Conservation (phyloP, 257 asterid species). For the Primulina eburnea region DNA sequence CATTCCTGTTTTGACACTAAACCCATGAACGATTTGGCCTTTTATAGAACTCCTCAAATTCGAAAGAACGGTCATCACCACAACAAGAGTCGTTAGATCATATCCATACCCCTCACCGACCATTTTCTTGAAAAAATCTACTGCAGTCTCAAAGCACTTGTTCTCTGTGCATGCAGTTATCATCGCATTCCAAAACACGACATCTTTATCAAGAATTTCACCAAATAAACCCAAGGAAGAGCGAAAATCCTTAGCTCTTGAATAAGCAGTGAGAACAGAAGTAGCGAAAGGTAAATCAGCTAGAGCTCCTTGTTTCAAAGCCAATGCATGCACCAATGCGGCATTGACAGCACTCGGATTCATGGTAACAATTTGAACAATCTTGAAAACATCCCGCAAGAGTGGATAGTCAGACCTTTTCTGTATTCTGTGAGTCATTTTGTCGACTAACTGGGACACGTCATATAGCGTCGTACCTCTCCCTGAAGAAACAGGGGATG, state of each 20-base stretch:
- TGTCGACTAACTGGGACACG: conserved; percentile 34
- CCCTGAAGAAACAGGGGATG: conserved; percentile 15
- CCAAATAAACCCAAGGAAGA: conserved; percentile 41
- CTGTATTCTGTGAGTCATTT: conserved; percentile 36
- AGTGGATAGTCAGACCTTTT: conserved; percentile 20
- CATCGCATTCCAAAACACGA: conserved; percentile 63
- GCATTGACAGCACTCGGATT: conserved; percentile 29
- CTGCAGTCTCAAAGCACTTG: conserved; percentile 30
- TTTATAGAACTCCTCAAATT: conserved; percentile 30
- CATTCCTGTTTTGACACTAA: conserved; percentile 55
- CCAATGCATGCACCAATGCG: conserved; percentile 44
- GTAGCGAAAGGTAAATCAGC: conserved; percentile 41
- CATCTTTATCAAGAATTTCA: conserved; percentile 47
- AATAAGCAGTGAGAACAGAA: conserved; percentile 51
- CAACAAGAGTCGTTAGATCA: conserved; percentile 46
- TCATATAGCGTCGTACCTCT: not conserved
- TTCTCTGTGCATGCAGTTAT: conserved; percentile 52
- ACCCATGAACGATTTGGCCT: conserved; percentile 49
- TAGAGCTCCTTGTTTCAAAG: conserved; percentile 46
- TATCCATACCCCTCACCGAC: conserved; percentile 38
- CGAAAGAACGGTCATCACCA: conserved; percentile 38
- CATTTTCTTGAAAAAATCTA: conserved; percentile 44
- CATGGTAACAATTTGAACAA: conserved; percentile 29
- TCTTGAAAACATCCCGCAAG: conserved; percentile 35
- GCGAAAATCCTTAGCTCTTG: conserved; percentile 40